These are phyloP conservation scores for Isochrysis galbana DNA, from an alignment of 78 protist species.

Conservation along the genomic window DNA sequence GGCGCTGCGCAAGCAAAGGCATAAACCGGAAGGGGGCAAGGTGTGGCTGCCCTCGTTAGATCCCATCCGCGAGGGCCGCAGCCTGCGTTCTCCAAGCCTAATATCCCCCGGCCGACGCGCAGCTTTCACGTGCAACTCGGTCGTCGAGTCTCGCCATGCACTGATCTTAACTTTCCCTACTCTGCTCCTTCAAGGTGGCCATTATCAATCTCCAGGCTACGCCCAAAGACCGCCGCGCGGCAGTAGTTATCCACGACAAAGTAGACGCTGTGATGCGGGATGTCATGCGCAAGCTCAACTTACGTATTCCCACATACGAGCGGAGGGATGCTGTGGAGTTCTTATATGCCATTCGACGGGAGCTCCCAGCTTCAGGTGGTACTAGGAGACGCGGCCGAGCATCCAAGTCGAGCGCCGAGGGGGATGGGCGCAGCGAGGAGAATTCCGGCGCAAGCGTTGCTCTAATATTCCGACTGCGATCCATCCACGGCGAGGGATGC, in stretches of 20 bases:
- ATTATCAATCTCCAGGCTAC: slow-evolving; percentile 27
- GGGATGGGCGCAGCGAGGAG: too few species aligned
- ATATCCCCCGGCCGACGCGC: too few species aligned
- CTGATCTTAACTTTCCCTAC: too few species aligned
- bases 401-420: too few species aligned
- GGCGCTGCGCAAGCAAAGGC: not conserved
- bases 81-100: too few species aligned
- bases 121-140: too few species aligned
- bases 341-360: not conserved
- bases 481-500: not conserved
- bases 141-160: too few species aligned
- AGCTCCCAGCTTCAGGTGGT: too few species aligned
- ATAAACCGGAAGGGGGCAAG: slow-evolving; percentile 6
- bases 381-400: too few species aligned
- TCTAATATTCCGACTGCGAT: not conserved
- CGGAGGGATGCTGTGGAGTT: not conserved
- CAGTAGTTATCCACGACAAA: not conserved
- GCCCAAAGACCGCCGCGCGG: slow-evolving; percentile 12
- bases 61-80: too few species aligned
- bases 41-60: too few species aligned
- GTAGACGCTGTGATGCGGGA: not conserved
- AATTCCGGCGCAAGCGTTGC: not conserved
- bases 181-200: too few species aligned
- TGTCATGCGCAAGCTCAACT: not conserved
- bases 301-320: not conserved